Evolutionary conservation across 78 protist genomes (phyloP), one percentile per base, ranked within the genome.

Genomic region (Chrysochromulina parva): DNA sequence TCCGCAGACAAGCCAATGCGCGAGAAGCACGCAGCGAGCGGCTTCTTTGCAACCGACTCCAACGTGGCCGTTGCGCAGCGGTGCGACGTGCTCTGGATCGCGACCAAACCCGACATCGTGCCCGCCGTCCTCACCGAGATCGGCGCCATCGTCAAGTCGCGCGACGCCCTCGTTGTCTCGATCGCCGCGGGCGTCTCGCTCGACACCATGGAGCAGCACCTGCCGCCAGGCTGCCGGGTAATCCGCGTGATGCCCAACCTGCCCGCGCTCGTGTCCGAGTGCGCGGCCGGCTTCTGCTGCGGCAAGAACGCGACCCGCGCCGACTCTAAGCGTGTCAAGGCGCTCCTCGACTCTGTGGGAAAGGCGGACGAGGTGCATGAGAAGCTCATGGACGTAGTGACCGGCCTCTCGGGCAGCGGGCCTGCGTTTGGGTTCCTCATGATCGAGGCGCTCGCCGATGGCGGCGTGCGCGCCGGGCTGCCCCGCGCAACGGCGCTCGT

Each of bases 361-460:
- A 16, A 2, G 26, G 78, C 78, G 14, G 69, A 62, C 4, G 69
- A 62, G 16, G 62, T 58, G 62, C 62, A 6, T 13, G 93, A 91
- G 82, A 26, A 55, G 54, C 80, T 85, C 20, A 28, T 95, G 59
- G 94, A 96, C 62, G 95, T 95, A 22, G 96, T 94, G 54, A 78
- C 86, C 0, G 86, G 86, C 16, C 82, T 96, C n/a, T 54, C 90
- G 24, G 97, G 97, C 60, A 48, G 84, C 22, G 97, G 97, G 50
- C 96, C 96, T 0, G 97, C 97, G 26, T 95, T 93, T 52, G 94
- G n/a, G 54, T 95, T 55, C 89, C 59, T 62, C 69, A 16, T 96
- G n/a, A 94, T 95, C 47, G 97, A 96, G 92, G 97, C 82, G 55
- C 65, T 96, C 28, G 89, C 94, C 0, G 97, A 96, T 59, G 97